Percentiles rank a stretch among this genome's conserved stretches.
Conservation (phyloP, 2,329 filamentous ascomycete genomes). For the Fusarium sp. region DNA sequence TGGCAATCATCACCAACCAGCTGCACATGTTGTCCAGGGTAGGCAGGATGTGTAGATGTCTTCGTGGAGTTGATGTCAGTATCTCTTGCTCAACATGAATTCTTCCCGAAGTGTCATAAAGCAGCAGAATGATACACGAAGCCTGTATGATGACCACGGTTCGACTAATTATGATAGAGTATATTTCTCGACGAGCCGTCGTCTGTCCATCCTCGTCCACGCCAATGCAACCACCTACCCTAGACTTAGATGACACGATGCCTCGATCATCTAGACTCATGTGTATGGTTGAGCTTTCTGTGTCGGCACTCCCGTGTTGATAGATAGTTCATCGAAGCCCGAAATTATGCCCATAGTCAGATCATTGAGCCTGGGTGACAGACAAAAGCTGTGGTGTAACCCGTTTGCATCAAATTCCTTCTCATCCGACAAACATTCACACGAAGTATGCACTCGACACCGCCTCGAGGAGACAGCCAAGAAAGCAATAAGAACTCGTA, state of each 20-base stretch:
- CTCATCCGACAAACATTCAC: too few relatives aligned
- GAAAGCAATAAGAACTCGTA: neutral
- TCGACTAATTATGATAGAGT: too few relatives aligned
- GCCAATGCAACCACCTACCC: neutral
- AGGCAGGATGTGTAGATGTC: neutral
- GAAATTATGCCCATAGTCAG: neutral
- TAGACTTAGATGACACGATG: neutral
- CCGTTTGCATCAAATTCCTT: neutral
- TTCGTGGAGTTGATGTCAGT: neutral
- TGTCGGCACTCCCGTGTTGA: neutral
- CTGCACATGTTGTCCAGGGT: neutral
- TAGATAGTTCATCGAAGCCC: neutral
- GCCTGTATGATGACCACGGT: neutral
- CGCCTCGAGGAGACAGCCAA: neutral
- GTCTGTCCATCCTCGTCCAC: neutral
- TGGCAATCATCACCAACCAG: neutral
- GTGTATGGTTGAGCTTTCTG: neutral
- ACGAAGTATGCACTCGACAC: neutral
- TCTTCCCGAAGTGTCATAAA: neutral
- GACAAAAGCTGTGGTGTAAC: neutral
- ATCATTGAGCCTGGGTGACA: neutral
- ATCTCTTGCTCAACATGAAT: neutral
- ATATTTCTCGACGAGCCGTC: neutral
- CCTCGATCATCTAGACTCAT: neutral
- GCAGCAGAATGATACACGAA: neutral